Evolutionary conservation across 305 asterid species (phyloP).

Genomic region (Solanum hybrid): DNA sequence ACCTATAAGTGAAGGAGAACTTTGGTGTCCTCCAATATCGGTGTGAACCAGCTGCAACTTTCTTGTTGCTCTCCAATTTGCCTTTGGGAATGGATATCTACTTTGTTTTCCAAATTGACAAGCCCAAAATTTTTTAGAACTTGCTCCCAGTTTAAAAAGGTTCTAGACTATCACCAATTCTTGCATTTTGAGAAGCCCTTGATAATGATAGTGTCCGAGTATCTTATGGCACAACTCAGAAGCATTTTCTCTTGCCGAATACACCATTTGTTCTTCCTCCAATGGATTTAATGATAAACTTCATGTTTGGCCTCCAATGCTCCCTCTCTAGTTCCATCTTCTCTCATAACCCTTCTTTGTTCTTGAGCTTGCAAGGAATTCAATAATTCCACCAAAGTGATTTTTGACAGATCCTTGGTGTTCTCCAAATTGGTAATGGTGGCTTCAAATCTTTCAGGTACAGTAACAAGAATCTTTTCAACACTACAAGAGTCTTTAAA

Average conservation of each 20-base stretch:
- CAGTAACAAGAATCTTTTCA: not conserved
- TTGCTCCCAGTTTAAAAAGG: not conserved
- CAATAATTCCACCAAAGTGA: not conserved
- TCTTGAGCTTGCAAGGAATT: too few relatives aligned
- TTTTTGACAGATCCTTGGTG: not conserved
- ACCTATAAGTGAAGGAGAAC: not conserved
- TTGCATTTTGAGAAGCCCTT: not conserved
- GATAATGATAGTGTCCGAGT: not conserved
- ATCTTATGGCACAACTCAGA: not conserved
- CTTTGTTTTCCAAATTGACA: slow-evolving; percentile 9
- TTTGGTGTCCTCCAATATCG: not conserved
- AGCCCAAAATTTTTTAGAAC: not conserved
- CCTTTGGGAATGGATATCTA: not conserved
- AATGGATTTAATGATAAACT: not conserved
- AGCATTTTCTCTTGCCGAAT: not conserved
- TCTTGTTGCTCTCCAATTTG: not conserved
- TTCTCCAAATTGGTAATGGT: not conserved
- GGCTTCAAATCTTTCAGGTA: not conserved
- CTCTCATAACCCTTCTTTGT: not conserved
- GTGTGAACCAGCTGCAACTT: not conserved
- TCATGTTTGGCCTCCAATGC: not conserved
- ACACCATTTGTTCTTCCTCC: not conserved
- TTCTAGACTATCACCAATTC: not conserved
- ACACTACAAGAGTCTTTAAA: too few relatives aligned
- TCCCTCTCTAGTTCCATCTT: not conserved